Evolutionary conservation across 495 filamentous ascomycete genomes (phyloP).

Genomic region (Cudoniella acicularis): DNA sequence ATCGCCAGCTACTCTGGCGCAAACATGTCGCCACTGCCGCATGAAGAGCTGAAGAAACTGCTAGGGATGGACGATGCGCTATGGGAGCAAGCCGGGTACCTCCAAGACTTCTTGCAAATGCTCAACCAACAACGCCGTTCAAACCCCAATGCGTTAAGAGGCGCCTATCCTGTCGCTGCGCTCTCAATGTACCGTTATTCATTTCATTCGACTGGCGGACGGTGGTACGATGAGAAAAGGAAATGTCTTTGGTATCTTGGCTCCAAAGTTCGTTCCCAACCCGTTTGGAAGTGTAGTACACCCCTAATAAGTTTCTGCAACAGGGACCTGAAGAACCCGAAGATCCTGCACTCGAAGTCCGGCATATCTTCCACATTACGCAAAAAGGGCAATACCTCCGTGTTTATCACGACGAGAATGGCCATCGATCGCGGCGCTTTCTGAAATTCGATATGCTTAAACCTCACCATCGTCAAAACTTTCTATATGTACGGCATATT

Average conservation of each 20-base stretch:
- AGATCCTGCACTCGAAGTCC: background rate
- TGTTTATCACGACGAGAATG: background rate
- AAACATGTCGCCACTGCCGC: background rate
- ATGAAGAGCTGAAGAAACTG: background rate
- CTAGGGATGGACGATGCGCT: slow-evolving; percentile 3
- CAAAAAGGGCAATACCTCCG: background rate
- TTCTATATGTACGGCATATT: background rate
- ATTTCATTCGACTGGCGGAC: background rate
- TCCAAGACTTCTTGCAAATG: background rate
- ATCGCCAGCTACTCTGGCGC: background rate
- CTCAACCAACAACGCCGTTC: background rate
- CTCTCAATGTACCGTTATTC: background rate
- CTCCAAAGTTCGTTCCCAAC: background rate
- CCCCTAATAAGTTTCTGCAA: background rate
- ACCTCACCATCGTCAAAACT: background rate
- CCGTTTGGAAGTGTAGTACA: background rate
- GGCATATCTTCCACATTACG: background rate
- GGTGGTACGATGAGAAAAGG: slow-evolving; percentile 1
- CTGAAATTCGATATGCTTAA: slow-evolving; percentile 5
- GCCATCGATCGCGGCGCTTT: background rate
- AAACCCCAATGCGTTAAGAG: background rate
- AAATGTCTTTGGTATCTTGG: slow-evolving; percentile 5
- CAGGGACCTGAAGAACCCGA: background rate
- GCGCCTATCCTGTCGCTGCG: background rate
- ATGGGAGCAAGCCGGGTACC: background rate